Percentiles rank a stretch among this genome's conserved stretches.
Evolutionary conservation across 768 basidiomycete species (phyloP).

Genomic region (Paxillus ammoniavirescens): DNA sequence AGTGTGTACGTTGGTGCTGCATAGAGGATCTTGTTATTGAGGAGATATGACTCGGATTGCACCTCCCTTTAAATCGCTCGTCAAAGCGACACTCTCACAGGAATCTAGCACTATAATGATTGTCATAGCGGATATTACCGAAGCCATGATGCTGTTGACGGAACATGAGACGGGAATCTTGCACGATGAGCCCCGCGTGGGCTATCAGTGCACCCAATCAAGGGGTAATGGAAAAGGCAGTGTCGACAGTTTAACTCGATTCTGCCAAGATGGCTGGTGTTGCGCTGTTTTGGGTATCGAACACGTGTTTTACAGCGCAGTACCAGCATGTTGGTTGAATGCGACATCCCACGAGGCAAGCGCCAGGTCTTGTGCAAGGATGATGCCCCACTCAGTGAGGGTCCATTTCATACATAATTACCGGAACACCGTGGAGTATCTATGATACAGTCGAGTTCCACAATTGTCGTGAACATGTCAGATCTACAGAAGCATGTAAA

Average conservation of each 20-base stretch:
- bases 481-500: constrained; percentile 23
- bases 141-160: constrained; percentile 29
- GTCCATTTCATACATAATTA: constrained; percentile 32
- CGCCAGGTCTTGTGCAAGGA: constrained; percentile 22
- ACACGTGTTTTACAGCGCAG: constrained; percentile 37
- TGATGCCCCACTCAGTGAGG: constrained; percentile 21
- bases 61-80: constrained; percentile 25
- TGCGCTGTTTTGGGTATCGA: constrained; percentile 25
- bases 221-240: constrained; percentile 30
- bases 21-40: constrained; percentile 21
- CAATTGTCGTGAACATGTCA: constrained; percentile 19
- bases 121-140: constrained; percentile 34
- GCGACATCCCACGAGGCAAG: constrained; percentile 30
- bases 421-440: constrained; percentile 21
- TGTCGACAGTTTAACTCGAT: constrained; percentile 23
- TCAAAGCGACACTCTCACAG: constrained; percentile 23
- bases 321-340: constrained; percentile 27
- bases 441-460: constrained; percentile 20
- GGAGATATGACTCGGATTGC: constrained; percentile 1
- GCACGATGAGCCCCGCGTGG: constrained; percentile 30
- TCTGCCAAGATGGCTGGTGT: constrained; percentile 11
- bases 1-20: constrained; percentile 30
- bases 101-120: constrained; percentile 23
- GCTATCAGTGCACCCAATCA: constrained; percentile 33
- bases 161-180: constrained; percentile 34